Evolutionary conservation across 345 rosid species (phyloP).

Genomic region (Bruguiera sexangula): DNA sequence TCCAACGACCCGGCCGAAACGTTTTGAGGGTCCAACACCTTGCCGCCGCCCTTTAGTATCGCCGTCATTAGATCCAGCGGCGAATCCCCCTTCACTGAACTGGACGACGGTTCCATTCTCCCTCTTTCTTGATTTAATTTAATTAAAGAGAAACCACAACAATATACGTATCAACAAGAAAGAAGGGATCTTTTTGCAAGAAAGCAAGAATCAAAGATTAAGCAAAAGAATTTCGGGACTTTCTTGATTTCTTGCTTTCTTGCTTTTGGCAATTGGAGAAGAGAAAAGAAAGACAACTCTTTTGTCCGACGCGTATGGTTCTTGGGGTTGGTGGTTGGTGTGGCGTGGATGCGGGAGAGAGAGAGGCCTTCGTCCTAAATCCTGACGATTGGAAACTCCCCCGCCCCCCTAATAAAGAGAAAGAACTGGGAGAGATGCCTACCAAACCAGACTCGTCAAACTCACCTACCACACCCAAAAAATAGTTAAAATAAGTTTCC

Average conservation of each 20-base stretch:
- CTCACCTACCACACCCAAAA: slow-evolving; percentile 16
- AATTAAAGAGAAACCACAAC: background rate
- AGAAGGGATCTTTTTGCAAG: background rate
- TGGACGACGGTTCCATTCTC: slow-evolving; percentile 22
- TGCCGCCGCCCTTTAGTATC: slow-evolving; percentile 52
- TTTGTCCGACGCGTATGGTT: too few species aligned
- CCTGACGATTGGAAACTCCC: background rate
- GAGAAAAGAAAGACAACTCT: too few species aligned
- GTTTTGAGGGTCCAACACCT: slow-evolving; percentile 51
- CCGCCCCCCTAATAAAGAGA: background rate
- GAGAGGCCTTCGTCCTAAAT: background rate
- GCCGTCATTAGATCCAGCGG: slow-evolving; percentile 84
- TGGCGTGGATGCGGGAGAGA: background rate
- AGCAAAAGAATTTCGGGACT: background rate
- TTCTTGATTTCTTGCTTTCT: too few species aligned
- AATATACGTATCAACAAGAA: too few species aligned
- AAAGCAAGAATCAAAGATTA: background rate
- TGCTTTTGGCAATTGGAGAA: too few species aligned
- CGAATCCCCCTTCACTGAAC: slow-evolving; percentile 42
- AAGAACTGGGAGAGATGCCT: slow-evolving; percentile 5
- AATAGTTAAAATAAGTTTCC: background rate
- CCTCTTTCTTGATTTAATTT: too few species aligned
- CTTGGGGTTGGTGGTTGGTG: background rate
- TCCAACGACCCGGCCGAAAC: slow-evolving; percentile 36
- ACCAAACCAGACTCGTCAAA: slow-evolving; percentile 34